A percentile compares a stretch with the other conserved stretches of the same genome.
Conservation (phyloP, 2,329 filamentous ascomycete species). For the Alternaria arborescens region DNA sequence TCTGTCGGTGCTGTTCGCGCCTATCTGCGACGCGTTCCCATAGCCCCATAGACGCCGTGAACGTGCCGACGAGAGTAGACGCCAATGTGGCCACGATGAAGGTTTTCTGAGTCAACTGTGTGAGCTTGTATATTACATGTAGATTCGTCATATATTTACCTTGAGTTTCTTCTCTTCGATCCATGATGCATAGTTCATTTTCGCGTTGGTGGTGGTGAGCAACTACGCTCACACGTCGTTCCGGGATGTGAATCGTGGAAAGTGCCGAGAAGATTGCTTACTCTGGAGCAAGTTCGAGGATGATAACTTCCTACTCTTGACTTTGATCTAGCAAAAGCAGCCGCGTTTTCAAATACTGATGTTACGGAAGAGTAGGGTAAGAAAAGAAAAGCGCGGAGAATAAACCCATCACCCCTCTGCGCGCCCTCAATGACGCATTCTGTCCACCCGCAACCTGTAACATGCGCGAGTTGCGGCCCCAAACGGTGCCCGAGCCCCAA, state of each 20-base stretch:
- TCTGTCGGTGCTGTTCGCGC: slow-evolving; percentile 50
- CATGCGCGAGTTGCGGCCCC: slow-evolving; percentile 17
- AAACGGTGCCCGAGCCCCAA: slow-evolving; percentile 7
- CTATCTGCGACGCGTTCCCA: slow-evolving; percentile 52
- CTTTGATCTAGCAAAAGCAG: neutral
- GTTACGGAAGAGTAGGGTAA: neutral
- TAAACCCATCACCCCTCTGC: slow-evolving; percentile 11
- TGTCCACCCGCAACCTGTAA: slow-evolving; percentile 8
- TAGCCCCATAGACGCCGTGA: slow-evolving; percentile 55
- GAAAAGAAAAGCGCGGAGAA: slow-evolving; percentile 8
- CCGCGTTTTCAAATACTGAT: neutral
- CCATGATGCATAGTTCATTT: slow-evolving; percentile 57
- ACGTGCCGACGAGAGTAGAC: slow-evolving; percentile 56
- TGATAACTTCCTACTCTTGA: neutral
- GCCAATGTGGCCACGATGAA: slow-evolving; percentile 57
- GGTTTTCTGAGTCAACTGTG: slow-evolving; percentile 46
- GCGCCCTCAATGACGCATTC: slow-evolving; percentile 30
- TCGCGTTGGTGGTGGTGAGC: slow-evolving; percentile 21
- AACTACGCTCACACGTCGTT: slow-evolving; percentile 7
- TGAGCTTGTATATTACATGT: slow-evolving; percentile 5
- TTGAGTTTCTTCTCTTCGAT: slow-evolving; percentile 57
- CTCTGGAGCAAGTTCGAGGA: neutral
- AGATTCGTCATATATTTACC: slow-evolving; percentile 26
- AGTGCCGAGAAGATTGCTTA: neutral
- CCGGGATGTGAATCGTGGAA: neutral